Evolutionary conservation across 805 yeast genomes (phyloP).

Genomic region (Yamadazyma tumulicola): DNA sequence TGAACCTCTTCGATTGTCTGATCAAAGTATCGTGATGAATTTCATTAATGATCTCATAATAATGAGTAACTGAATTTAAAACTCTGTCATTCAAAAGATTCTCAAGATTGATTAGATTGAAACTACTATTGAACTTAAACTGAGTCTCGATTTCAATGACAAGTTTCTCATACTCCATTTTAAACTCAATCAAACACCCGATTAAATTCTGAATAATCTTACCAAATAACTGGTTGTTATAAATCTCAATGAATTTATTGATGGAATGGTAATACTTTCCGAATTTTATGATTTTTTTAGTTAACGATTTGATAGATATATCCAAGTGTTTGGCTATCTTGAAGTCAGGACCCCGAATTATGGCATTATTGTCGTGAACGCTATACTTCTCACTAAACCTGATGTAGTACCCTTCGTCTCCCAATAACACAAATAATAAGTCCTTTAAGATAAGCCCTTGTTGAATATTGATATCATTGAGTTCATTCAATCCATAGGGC

Average conservation of each 20-base stretch:
- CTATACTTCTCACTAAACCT: constrained; percentile 62
- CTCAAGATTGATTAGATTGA: constrained; percentile 59
- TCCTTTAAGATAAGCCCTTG: constrained; percentile 75
- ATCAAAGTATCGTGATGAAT: constrained; percentile 49
- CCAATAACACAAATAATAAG: constrained; percentile 61
- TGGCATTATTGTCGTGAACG: constrained; percentile 35
- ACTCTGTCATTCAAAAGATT: constrained; percentile 24
- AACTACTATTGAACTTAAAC: constrained; percentile 45
- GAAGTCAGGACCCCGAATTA: constrained; percentile 70
- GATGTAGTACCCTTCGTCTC: constrained; percentile 75
- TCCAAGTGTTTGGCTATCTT: constrained; percentile 70
- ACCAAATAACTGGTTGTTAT: constrained; percentile 58
- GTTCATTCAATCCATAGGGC: constrained; percentile 31
- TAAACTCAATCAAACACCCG: constrained; percentile 41
- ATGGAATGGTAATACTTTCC: constrained; percentile 67
- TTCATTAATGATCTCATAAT: constrained; percentile 53
- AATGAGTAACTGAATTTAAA: constrained; percentile 41
- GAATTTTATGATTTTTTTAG: constrained; percentile 54
- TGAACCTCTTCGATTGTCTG: constrained; percentile 14
- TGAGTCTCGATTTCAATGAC: constrained; percentile 50
- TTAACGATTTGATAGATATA: constrained; percentile 65
- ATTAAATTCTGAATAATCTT: constrained; percentile 72
- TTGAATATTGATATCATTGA: constrained; percentile 52
- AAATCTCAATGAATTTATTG: constrained; percentile 55
- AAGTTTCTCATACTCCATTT: constrained; percentile 23